phyloP scores from a whole-genome alignment of 768 basidiomycete species.

The Tricholoma sp. region DNA sequence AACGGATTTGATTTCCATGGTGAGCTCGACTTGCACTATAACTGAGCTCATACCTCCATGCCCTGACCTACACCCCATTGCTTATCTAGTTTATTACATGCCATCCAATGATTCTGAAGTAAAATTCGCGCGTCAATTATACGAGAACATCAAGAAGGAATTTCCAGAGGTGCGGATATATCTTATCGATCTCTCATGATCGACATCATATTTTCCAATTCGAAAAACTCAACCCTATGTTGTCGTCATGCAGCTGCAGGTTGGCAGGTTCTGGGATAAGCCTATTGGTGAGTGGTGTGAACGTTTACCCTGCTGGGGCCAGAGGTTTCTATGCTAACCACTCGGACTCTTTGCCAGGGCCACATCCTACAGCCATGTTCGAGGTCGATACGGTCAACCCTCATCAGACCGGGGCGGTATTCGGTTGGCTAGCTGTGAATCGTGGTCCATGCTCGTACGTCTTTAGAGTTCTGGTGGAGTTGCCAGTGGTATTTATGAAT shows the following conservation, averaged over 20 bases:
- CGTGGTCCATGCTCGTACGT: conserved; percentile 70
- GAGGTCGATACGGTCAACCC: conserved; percentile 64
- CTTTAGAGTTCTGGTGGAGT: too few species aligned
- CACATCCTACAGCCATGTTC: conserved; percentile 70
- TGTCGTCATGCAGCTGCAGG: conserved; percentile 40
- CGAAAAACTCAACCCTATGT: not conserved
- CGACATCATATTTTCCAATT: too few species aligned
- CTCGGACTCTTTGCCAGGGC: conserved; percentile 30
- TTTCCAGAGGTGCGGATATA: conserved; percentile 54
- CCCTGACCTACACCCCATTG: not conserved
- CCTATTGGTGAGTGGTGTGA: conserved; percentile 52
- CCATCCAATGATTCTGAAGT: conserved; percentile 35
- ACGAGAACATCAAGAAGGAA: conserved; percentile 55
- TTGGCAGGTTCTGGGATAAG: conserved; percentile 58
- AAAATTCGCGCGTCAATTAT: conserved; percentile 48
- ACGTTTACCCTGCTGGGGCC: too few species aligned
- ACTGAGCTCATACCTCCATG: too few species aligned
- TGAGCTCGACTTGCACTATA: too few species aligned
- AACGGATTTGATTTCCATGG: conserved; percentile 75
- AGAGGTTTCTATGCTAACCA: not conserved
- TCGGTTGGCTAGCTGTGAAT: conserved; percentile 62
- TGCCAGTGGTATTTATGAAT: not conserved
- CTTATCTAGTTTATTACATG: conserved; percentile 56
- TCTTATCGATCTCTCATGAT: not conserved
- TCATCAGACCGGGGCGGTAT: conserved; percentile 64